phyloP scores from a whole-genome alignment of 768 basidiomycete genomes.

The Hirschioporus abietinus region DNA sequence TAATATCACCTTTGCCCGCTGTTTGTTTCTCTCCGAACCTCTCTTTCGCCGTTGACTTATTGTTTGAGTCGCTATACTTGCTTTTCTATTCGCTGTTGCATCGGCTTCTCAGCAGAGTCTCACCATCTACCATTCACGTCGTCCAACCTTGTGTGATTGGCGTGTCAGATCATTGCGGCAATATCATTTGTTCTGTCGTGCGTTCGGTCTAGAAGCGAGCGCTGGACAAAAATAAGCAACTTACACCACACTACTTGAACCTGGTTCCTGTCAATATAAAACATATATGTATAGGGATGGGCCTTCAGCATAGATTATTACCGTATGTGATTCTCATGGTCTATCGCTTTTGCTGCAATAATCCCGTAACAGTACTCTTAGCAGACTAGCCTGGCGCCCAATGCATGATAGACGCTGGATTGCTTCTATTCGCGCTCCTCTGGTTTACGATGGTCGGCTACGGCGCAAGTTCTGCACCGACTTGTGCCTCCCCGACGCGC shows the following conservation, averaged over 20 bases:
- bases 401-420: neutral
- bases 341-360: neutral
- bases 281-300: neutral
- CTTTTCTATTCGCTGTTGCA: too few species aligned
- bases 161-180: too few species aligned
- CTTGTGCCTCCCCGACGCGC: neutral
- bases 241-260: neutral
- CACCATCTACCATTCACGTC: too few species aligned
- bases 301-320: neutral
- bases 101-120: too few species aligned
- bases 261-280: neutral
- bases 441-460: neutral
- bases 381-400: neutral
- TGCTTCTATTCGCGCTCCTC: neutral
- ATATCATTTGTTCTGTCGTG: too few species aligned
- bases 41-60: too few species aligned
- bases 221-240: too few species aligned
- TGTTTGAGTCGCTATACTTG: too few species aligned
- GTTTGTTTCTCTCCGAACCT: too few species aligned
- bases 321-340: neutral
- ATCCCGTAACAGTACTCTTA: neutral
- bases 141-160: too few species aligned
- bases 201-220: too few species aligned
- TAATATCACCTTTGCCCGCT: neutral
- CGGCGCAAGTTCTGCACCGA: neutral